A percentile compares a stretch with the other conserved stretches of the same genome.
Conservation (phyloP, 169 alveolate species). For the Cryptosporidium ryanae region DNA sequence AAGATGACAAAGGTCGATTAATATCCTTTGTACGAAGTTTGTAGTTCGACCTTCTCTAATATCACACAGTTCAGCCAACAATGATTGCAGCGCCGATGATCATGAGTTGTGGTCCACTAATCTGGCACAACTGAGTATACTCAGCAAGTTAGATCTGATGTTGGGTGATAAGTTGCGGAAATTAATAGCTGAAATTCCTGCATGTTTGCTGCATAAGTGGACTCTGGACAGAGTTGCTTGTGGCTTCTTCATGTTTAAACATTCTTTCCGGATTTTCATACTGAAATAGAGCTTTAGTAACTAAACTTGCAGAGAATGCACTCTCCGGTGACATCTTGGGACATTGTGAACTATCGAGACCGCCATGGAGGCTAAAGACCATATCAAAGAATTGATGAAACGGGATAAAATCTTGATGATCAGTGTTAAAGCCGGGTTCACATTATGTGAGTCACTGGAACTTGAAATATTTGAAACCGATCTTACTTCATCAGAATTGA, state of each 20-base stretch:
- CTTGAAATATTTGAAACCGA: neutral
- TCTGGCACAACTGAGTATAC: constrained; percentile 31
- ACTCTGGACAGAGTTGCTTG: neutral
- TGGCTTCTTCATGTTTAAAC: no score
- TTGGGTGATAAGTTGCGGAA: constrained; percentile 38
- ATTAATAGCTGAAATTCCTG: constrained; percentile 18
- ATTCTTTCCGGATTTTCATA: neutral
- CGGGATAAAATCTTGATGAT: no score
- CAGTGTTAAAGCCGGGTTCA: no score
- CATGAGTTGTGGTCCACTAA: constrained; percentile 40
- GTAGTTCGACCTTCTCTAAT: no score
- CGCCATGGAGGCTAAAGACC: no score
- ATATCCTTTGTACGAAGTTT: no score
- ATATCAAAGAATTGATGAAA: no score
- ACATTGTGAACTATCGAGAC: no score
- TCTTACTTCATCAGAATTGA: no score
- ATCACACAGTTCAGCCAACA: neutral
- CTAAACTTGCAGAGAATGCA: no score
- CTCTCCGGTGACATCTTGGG: no score
- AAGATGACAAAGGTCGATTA: no score
- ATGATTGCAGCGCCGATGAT: constrained; percentile 28
- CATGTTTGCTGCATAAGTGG: constrained; percentile 37
- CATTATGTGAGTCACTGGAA: neutral
- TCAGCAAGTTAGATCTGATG: constrained; percentile 20
- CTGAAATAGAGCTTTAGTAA: neutral